phyloP scores from a whole-genome alignment of 176 grass and related monocot genomes.

The Musa troglodytarum region DNA sequence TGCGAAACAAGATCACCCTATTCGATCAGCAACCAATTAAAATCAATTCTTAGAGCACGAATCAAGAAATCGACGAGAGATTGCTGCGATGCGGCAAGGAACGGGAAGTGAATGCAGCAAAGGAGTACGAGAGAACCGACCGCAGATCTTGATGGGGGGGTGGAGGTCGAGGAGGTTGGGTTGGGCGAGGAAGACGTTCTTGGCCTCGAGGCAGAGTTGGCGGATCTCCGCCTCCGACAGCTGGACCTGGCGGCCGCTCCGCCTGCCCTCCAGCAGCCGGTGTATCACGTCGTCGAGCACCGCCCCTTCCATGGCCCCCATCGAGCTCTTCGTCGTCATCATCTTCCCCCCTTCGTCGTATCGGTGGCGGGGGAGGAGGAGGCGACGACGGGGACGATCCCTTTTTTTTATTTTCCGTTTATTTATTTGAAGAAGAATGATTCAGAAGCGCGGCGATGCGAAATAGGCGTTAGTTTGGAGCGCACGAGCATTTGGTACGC shows the following conservation, averaged over 20 bases:
- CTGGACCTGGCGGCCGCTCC: constrained; percentile 1
- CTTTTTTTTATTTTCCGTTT: neutral
- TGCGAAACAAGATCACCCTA: no score
- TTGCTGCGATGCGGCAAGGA: neutral
- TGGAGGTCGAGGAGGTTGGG: constrained; percentile 10
- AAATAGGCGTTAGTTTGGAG: no score
- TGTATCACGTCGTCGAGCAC: constrained; percentile 66
- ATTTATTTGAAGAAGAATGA: no score
- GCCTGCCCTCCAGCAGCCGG: constrained; percentile 42
- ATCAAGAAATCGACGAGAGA: neutral
- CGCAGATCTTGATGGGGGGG: constrained; percentile 19
- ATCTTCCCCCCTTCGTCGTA: constrained; percentile 22
- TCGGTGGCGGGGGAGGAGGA: neutral
- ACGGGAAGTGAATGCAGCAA: neutral
- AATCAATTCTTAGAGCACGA: neutral
- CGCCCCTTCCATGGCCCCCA: constrained; percentile 55
- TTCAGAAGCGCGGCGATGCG: no score
- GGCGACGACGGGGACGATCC: neutral
- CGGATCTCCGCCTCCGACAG: constrained; percentile 14
- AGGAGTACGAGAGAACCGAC: neutral
- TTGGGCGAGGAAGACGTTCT: constrained; percentile 4
- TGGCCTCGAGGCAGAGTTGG: constrained; percentile 9
- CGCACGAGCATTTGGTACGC: no score
- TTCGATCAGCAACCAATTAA: no score
- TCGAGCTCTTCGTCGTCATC: constrained; percentile 74